Conservation (phyloP, 164 flowering plant species). For the Akebia trifoliata region DNA sequence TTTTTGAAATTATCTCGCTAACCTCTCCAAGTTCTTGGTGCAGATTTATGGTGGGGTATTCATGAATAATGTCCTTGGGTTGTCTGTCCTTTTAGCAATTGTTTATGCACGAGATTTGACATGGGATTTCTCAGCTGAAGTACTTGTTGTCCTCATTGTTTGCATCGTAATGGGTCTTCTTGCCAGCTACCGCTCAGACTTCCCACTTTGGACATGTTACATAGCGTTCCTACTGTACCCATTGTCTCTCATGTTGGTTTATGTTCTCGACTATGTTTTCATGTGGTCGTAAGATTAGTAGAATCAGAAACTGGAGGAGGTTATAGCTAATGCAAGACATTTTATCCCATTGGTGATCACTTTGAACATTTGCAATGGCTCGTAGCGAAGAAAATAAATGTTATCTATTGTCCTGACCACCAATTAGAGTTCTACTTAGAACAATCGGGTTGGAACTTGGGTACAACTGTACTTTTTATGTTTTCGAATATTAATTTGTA, state of each 20-base stretch:
- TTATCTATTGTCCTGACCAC: too few species aligned
- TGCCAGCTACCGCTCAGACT: constrained; percentile 60
- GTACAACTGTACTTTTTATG: too few species aligned
- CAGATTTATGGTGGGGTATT: constrained; percentile 77
- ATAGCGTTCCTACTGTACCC: constrained; percentile 64
- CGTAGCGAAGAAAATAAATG: too few species aligned
- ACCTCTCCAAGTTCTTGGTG: constrained; percentile 10
- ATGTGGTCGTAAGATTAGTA: constrained; percentile 81
- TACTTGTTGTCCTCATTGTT: constrained; percentile 58
- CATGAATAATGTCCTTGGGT: constrained; percentile 69
- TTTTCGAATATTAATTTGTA: too few species aligned
- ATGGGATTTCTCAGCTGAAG: constrained; percentile 86
- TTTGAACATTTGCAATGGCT: too few species aligned
- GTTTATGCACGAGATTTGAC: constrained; percentile 57
- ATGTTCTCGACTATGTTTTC: constrained; percentile 56
- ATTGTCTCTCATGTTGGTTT: constrained; percentile 60
- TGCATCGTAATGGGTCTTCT: constrained; percentile 57
- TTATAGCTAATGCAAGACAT: too few species aligned
- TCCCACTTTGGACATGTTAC: constrained; percentile 67
- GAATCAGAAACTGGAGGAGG: too few species aligned
- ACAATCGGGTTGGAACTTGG: too few species aligned
- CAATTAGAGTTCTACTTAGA: too few species aligned
- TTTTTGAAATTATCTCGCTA: neutral
- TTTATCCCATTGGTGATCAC: too few species aligned
- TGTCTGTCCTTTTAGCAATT: constrained; percentile 60